These are phyloP conservation scores for Naganishia albida DNA, from an alignment of 1,284 basidiomycete species.

Conservation along the genomic window DNA sequence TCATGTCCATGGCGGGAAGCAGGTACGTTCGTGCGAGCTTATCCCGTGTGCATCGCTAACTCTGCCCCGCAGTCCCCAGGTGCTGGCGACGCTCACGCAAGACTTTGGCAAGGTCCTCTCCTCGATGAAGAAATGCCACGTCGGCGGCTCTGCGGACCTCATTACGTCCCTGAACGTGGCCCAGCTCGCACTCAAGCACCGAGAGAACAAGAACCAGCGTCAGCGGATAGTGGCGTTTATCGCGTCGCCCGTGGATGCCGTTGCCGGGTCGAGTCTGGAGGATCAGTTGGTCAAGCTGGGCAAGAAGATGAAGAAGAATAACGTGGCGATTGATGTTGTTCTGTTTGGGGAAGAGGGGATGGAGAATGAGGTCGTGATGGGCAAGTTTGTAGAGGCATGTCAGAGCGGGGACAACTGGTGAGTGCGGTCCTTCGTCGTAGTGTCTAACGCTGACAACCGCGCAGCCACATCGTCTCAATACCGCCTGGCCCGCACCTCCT, in stretches of 20 bases:
- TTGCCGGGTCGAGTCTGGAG: constrained; percentile 56
- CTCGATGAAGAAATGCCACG: constrained; percentile 71
- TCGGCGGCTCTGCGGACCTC: constrained; percentile 80
- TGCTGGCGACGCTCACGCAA: constrained; percentile 92
- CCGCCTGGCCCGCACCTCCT: constrained; percentile 76
- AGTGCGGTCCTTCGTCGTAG: not conserved
- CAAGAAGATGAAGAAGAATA: constrained; percentile 99
- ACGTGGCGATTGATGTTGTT: constrained; percentile 90
- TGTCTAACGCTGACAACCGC: not conserved
- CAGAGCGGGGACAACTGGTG: constrained; percentile 33
- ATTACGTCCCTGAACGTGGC: constrained; percentile 89
- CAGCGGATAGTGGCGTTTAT: constrained; percentile 94
- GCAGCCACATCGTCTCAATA: constrained; percentile 72
- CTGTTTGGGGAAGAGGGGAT: constrained; percentile 62
- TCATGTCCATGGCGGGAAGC: constrained; percentile 98
- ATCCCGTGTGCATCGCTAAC: not conserved
- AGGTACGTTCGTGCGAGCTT: constrained; percentile 61
- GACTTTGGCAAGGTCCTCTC: constrained; percentile 89
- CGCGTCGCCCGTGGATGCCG: constrained; percentile 68
- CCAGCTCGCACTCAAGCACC: constrained; percentile 93
- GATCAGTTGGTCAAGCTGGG: constrained; percentile 81
- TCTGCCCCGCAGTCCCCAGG: constrained; percentile 69
- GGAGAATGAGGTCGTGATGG: constrained; percentile 52
- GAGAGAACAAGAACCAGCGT: constrained; percentile 96
- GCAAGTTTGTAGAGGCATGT: constrained; percentile 53